Evolutionary conservation across 2,329 filamentous ascomycete genomes (phyloP), one percentile per base, ranked within the genome.

Genomic region (Diaporthe destruens): DNA sequence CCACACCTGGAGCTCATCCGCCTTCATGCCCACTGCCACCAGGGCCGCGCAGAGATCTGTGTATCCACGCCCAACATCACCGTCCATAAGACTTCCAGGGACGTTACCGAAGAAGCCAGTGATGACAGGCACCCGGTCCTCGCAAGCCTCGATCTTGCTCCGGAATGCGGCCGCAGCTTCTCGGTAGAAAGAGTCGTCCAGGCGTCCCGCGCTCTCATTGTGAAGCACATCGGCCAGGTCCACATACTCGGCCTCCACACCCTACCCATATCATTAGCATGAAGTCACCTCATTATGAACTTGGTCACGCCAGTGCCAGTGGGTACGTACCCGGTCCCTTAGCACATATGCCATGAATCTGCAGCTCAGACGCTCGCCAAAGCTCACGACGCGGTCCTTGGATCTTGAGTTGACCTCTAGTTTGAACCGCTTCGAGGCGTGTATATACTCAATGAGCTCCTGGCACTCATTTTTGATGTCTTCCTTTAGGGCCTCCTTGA

Each of bases 41-140:
- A 99, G 87, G 7, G 96, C 95, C 16, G 96, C 96, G 81, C 96
- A 98, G 59, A 99, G 89, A 82, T 99, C 96, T 12, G 96, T 98
- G 83, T 99, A 99, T 39, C 96, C 96, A 77, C 96, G 92, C 25
- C 96, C 96, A 75, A 99, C 94, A 77, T 97, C 93, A 54, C 90
- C 90, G 77, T 96, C 93, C 77, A 99, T 90, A 72, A 99, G 87
- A 74, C 95, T 96, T 18, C 95, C 95, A 0, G 96, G 96, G 2
- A 98, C 94, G 72, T 92, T 93, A 73, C 96, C 96, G 81, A 99
- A 99, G 86, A 96, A 99, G 20, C 96, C 96, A 16, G 96, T 98
- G 65, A 96, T 87, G 3, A 96, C 92, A 1, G 94, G 93, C 1
- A 96, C 91, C 73, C 89, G 88, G 76, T 89, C 86, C 47, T 86